Evolutionary conservation across 2,329 filamentous ascomycete species (phyloP).

Genomic region (Phoma herbarum): DNA sequence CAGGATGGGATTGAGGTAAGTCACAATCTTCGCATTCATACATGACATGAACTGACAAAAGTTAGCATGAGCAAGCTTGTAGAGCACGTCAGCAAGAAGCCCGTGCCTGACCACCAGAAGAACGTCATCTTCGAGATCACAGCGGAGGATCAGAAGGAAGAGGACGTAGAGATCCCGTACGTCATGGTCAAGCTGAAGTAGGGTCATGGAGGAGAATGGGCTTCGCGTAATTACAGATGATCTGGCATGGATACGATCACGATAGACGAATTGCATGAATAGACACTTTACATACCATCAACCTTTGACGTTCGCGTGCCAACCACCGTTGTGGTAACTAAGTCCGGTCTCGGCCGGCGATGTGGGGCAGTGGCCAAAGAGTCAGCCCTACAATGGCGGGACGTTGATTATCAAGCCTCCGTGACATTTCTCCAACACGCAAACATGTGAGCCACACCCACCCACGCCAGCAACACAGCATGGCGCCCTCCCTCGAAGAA

Average conservation of each 20-base stretch:
- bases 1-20: conserved; percentile 74
- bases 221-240: neutral
- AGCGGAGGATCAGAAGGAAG: conserved; percentile 84
- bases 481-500: conserved; percentile 85
- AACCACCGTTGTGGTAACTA: neutral
- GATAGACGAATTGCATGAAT: conserved; percentile 22
- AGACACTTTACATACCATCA: conserved; percentile 1
- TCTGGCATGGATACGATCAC: neutral
- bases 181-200: conserved; percentile 80
- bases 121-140: conserved; percentile 96
- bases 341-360: conserved; percentile 15
- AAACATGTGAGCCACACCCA: conserved; percentile 30
- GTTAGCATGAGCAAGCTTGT: conserved; percentile 85
- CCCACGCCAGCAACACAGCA: conserved; percentile 49
- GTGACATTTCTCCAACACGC: conserved; percentile 30
- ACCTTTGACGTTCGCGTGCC: neutral
- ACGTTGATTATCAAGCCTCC: conserved; percentile 46
- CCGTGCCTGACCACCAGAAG: conserved; percentile 88
- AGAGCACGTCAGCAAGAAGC: conserved; percentile 89
- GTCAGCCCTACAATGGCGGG: conserved; percentile 34
- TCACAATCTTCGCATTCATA: conserved; percentile 31
- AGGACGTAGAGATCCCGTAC: conserved; percentile 97
- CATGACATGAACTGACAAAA: conserved; percentile 31
- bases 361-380: conserved; percentile 31
- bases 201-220: neutral